Conservation (phyloP, 2,329 filamentous ascomycete species). For the Rutstroemia sp. region DNA sequence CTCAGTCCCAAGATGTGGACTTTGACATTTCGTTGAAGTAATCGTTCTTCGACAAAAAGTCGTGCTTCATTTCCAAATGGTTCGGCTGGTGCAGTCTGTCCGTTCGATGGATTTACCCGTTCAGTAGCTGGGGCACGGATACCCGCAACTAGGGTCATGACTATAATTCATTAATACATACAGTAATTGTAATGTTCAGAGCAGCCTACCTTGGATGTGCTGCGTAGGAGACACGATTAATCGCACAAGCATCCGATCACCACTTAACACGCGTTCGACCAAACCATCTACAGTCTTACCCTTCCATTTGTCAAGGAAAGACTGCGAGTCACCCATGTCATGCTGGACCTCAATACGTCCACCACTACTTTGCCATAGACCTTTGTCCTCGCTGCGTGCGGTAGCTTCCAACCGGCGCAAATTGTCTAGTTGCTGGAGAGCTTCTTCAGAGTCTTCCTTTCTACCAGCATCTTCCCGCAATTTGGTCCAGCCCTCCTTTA, state of each 20-base stretch:
- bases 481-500: slow-evolving; percentile 88
- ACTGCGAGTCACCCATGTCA: slow-evolving; percentile 68
- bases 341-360: slow-evolving; percentile 68
- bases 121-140: slow-evolving; percentile 86
- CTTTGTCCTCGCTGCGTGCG: slow-evolving; percentile 72
- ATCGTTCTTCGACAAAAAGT: slow-evolving; percentile 74
- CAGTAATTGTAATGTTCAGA: background rate
- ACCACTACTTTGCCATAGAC: slow-evolving; percentile 67
- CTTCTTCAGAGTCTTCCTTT: slow-evolving; percentile 79
- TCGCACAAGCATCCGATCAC: slow-evolving; percentile 81
- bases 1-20: slow-evolving; percentile 79
- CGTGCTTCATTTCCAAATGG: slow-evolving; percentile 85
- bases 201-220: slow-evolving; percentile 49
- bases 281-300: slow-evolving; percentile 77
- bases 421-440: slow-evolving; percentile 63
- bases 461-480: slow-evolving; percentile 89
- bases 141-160: slow-evolving; percentile 82
- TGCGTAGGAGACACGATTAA: slow-evolving; percentile 73
- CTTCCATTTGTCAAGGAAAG: slow-evolving; percentile 76
- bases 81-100: slow-evolving; percentile 72
- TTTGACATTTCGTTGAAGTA: slow-evolving; percentile 80
- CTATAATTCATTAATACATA: slow-evolving; percentile 42
- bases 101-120: slow-evolving; percentile 63
- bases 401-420: slow-evolving; percentile 70
- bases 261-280: slow-evolving; percentile 84